A percentile compares a stretch with the other conserved stretches of the same genome.
Evolutionary conservation across 2,329 filamentous ascomycete species (phyloP).

Genomic region (Trichophyton benhamiae): DNA sequence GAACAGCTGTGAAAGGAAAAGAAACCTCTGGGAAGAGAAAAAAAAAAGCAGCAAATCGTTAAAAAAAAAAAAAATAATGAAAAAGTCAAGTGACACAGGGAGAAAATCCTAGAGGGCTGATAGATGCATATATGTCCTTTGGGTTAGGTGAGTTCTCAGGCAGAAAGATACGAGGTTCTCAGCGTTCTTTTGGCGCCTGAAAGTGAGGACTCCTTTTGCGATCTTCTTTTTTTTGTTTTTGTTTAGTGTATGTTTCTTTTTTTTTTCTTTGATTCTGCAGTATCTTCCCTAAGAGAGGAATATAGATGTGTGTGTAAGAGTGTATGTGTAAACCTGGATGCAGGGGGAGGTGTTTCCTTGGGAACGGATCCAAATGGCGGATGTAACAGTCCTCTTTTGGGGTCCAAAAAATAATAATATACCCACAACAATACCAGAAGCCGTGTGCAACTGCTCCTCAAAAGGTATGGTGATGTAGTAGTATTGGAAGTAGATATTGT

Average conservation of each 20-base stretch:
- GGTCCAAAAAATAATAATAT: conserved; percentile 1
- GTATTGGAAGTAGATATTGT: neutral
- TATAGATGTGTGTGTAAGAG: too few relatives aligned
- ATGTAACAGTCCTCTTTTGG: conserved; percentile 1
- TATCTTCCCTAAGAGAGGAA: neutral
- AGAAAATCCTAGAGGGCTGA: neutral
- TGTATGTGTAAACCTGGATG: neutral
- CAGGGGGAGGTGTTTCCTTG: neutral
- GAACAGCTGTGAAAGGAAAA: conserved; percentile 13
- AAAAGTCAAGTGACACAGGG: neutral
- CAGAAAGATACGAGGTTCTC: neutral
- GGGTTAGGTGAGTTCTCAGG: neutral
- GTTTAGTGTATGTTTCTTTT: neutral
- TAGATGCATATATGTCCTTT: neutral
- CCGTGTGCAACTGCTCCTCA: conserved; percentile 4
- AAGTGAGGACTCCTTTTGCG: neutral
- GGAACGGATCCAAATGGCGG: conserved; percentile 1
- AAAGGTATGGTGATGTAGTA: neutral
- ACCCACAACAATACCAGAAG: conserved; percentile 4
- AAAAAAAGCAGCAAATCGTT: neutral
- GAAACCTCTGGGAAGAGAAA: conserved; percentile 3
- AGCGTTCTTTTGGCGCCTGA: neutral
- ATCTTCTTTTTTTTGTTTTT: neutral
- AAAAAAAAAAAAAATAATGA: neutral
- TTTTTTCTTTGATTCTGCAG: too few relatives aligned